Conservation (phyloP, 2,329 filamentous ascomycete genomes). For the Purpureocillium lavendulum region DNA sequence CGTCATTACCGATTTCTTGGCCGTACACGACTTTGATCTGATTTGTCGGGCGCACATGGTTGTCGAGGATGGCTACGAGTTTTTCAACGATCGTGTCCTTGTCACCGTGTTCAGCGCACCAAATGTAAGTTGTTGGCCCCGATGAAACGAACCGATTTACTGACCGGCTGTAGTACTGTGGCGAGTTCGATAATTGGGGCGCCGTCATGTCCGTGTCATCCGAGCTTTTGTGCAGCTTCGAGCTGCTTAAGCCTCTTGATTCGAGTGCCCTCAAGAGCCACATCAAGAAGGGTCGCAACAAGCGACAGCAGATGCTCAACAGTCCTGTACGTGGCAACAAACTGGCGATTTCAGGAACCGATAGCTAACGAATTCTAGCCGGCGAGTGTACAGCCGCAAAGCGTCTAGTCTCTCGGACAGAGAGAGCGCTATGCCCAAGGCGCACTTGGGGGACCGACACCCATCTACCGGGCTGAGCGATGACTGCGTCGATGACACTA, state of each 20-base stretch:
- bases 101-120: constrained; percentile 97
- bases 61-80: constrained; percentile 97
- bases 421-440: background rate
- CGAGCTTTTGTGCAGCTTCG: constrained; percentile 92
- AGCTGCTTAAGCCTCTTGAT: constrained; percentile 91
- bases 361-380: constrained; percentile 28
- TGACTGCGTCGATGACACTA: background rate
- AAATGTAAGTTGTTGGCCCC: constrained; percentile 59
- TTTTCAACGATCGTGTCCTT: constrained; percentile 89
- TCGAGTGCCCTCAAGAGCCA: constrained; percentile 95
- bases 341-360: background rate
- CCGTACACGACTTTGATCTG: constrained; percentile 91
- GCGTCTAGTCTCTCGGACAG: constrained; percentile 28
- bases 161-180: constrained; percentile 64
- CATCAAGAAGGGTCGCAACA: constrained; percentile 96
- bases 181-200: constrained; percentile 98
- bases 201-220: constrained; percentile 96
- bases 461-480: background rate
- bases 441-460: background rate
- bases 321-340: constrained; percentile 66
- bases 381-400: constrained; percentile 47
- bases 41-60: constrained; percentile 99
- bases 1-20: constrained; percentile 92
- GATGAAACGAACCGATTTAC: too few relatives aligned
- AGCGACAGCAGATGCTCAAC: constrained; percentile 90